Conservation (phyloP, 768 basidiomycete genomes). For the Podaxis carcinomalis region DNA sequence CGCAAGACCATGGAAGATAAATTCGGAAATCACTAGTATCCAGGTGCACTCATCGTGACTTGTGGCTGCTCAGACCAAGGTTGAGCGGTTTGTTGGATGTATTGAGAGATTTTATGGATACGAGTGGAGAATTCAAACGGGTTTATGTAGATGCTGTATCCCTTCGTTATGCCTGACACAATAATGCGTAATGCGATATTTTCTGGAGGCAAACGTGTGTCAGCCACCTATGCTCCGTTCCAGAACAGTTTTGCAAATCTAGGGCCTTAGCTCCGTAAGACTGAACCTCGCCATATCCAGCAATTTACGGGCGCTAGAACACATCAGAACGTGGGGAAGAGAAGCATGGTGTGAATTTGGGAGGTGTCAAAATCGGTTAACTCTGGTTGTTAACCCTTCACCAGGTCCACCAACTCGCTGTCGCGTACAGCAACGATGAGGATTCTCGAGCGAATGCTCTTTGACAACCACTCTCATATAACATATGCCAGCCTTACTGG, state of each 20-base stretch:
- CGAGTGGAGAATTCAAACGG: neutral
- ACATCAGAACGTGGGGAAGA: neutral
- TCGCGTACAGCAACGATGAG: neutral
- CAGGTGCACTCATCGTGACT: neutral
- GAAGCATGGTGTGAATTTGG: conserved; percentile 1
- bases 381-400: neutral
- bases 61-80: neutral
- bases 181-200: too few species aligned
- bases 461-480: neutral
- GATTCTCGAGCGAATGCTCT: neutral
- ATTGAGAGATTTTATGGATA: neutral
- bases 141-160: too few species aligned
- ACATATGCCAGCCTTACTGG: neutral
- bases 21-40: neutral
- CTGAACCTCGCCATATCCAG: too few species aligned
- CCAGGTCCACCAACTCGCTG: neutral
- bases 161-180: too few species aligned
- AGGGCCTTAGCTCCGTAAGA: neutral
- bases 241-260: neutral
- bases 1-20: neutral
- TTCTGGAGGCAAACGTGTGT: too few species aligned
- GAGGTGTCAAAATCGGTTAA: neutral
- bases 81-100: neutral
- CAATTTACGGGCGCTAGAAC: too few species aligned
- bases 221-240: neutral